Conservation (phyloP, 345 rosid species). For the Psidium guajava region DNA sequence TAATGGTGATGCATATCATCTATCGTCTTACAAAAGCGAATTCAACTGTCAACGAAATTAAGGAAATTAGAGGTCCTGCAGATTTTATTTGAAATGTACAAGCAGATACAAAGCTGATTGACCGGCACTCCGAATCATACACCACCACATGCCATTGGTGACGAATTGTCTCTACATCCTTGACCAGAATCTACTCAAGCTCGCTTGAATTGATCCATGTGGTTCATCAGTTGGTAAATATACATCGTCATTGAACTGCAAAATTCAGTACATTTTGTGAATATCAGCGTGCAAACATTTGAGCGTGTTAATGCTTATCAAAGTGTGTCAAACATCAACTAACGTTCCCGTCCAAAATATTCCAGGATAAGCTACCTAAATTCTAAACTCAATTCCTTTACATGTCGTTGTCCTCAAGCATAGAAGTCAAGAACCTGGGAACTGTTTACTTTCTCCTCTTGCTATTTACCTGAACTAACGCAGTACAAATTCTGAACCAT, state of each 20-base stretch:
- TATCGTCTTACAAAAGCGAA: not conserved
- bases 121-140: no score
- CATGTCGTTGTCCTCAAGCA: not conserved
- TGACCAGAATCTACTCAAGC: conserved; percentile 55
- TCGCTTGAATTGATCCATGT: conserved; percentile 88
- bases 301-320: not conserved
- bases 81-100: conserved; percentile 2
- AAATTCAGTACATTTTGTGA: not conserved
- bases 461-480: not conserved
- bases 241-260: conserved; percentile 75
- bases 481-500: not conserved
- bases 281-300: not conserved
- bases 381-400: not conserved
- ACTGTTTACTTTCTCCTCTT: not conserved
- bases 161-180: conserved; percentile 35
- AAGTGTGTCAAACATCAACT: not conserved
- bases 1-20: not conserved
- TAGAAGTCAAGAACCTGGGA: not conserved
- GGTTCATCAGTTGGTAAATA: conserved; percentile 87
- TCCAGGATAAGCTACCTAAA: not conserved
- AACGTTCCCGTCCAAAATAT: not conserved
- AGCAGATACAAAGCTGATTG: not conserved
- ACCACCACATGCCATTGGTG: not conserved
- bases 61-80: not conserved
- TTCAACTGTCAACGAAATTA: not conserved